A percentile compares a stretch with the other conserved stretches of the same genome.
phyloP scores from a whole-genome alignment of 2,329 filamentous ascomycete species.

The Fusarium virguliforme region DNA sequence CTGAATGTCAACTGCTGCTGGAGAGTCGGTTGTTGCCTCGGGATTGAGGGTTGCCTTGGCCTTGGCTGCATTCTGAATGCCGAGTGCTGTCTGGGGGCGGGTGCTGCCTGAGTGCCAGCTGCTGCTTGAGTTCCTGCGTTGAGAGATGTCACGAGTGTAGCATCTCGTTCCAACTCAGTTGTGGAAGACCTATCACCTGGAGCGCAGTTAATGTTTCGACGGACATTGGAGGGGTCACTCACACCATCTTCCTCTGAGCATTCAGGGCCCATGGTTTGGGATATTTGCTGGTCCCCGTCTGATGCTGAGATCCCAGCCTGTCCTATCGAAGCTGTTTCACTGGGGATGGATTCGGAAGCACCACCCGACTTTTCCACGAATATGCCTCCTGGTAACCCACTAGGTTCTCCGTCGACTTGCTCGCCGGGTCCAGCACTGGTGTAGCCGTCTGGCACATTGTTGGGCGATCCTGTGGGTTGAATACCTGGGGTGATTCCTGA shows the following conservation, averaged over 20 bases:
- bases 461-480: constrained; percentile 7
- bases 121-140: constrained; percentile 1
- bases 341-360: neutral
- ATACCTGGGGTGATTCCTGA: neutral
- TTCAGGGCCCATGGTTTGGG: constrained; percentile 8
- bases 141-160: neutral
- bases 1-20: neutral
- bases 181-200: constrained; percentile 38
- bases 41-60: neutral
- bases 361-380: constrained; percentile 30
- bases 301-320: neutral
- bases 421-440: neutral
- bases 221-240: constrained; percentile 46
- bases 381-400: constrained; percentile 26
- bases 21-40: neutral
- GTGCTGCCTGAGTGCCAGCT: neutral
- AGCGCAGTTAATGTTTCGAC: constrained; percentile 50
- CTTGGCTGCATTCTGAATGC: neutral
- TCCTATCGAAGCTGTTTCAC: neutral
- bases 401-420: neutral
- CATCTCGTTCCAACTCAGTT: constrained; percentile 1
- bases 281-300: constrained; percentile 2
- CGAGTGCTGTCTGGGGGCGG: neutral
- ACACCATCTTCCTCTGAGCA: constrained; percentile 41
- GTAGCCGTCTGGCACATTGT: neutral